Percentiles rank a stretch among this genome's conserved stretches.
Conservation (phyloP, 2,329 filamentous ascomycete genomes). For the Pseudogymnoascus sp. region DNA sequence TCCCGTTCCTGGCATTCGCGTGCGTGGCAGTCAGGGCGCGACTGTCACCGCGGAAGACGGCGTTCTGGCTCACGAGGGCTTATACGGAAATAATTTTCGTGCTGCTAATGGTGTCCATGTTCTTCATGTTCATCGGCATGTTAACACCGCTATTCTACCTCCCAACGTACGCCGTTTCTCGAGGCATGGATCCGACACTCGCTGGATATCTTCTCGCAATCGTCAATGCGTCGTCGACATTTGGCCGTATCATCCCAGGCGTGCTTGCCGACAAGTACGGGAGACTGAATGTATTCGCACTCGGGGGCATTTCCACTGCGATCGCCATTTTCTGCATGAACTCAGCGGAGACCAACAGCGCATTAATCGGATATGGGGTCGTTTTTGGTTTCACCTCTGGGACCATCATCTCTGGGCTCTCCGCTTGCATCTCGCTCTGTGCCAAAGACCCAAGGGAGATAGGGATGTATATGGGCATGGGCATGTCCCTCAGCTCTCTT, state of each 20-base stretch:
- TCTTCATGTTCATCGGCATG: conserved; percentile 39
- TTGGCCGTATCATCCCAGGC: conserved; percentile 45
- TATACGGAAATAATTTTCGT: conserved; percentile 29
- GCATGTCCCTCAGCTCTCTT: conserved; percentile 35
- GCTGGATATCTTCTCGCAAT: conserved; percentile 44
- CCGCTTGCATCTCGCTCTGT: conserved; percentile 35
- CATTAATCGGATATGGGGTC: conserved; percentile 63
- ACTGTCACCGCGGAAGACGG: conserved; percentile 29
- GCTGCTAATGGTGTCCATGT: conserved; percentile 28
- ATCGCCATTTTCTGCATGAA: conserved; percentile 32
- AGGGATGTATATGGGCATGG: conserved; percentile 49
- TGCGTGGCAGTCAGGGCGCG: conserved; percentile 41
- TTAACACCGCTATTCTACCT: conserved; percentile 43
- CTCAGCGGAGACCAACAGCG: conserved; percentile 40
- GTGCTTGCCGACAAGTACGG: conserved; percentile 43
- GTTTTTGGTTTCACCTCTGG: conserved; percentile 77
- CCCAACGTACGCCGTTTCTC: conserved; percentile 32
- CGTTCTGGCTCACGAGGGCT: conserved; percentile 20
- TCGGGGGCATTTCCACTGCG: conserved; percentile 17
- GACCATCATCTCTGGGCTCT: conserved; percentile 58
- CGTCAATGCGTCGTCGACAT: conserved; percentile 40
- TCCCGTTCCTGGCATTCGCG: conserved; percentile 23
- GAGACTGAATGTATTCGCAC: conserved; percentile 37
- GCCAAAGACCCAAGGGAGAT: conserved; percentile 41
- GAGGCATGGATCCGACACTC: conserved; percentile 38